Percentiles rank a stretch among this genome's conserved stretches.
Evolutionary conservation across 169 alveolate species (phyloP).

Genomic region (Eimeria mitis): DNA sequence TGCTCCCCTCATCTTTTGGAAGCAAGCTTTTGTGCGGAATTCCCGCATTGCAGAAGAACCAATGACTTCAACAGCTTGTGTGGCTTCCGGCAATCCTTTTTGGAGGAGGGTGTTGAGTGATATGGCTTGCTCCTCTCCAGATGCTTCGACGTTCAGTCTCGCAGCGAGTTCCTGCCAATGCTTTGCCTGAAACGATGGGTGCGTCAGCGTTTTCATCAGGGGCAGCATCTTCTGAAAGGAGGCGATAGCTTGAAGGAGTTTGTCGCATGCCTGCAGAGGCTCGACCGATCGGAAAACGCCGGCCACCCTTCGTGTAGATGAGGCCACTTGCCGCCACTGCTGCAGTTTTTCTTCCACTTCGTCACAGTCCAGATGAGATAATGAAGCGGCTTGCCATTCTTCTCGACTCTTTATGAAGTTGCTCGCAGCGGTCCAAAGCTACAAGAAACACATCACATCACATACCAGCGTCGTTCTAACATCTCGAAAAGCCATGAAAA

Average conservation of each 20-base stretch:
- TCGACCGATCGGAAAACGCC: conserved; percentile 63
- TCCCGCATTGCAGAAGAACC: conserved; percentile 77
- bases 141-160: conserved; percentile 1
- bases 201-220: conserved; percentile 37
- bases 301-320: conserved; percentile 37
- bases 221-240: conserved; percentile 69
- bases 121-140: conserved; percentile 18
- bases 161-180: conserved; percentile 63
- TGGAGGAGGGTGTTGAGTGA: conserved; percentile 83
- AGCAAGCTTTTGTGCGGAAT: conserved; percentile 74
- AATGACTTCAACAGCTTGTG: conserved; percentile 84
- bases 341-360: conserved; percentile 60
- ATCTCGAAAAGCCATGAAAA: neutral
- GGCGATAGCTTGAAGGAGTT: conserved; percentile 49
- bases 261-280: conserved; percentile 65
- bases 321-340: conserved; percentile 70
- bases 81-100: conserved; percentile 82
- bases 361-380: conserved; percentile 30
- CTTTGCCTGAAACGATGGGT: conserved; percentile 56
- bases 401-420: conserved; percentile 19
- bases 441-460: neutral
- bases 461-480: neutral
- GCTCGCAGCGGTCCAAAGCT: conserved; percentile 70
- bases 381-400: conserved; percentile 14
- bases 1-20: conserved; percentile 60